Evolutionary conservation across 345 rosid species (phyloP).

Genomic region (Dipteronia sinensis): DNA sequence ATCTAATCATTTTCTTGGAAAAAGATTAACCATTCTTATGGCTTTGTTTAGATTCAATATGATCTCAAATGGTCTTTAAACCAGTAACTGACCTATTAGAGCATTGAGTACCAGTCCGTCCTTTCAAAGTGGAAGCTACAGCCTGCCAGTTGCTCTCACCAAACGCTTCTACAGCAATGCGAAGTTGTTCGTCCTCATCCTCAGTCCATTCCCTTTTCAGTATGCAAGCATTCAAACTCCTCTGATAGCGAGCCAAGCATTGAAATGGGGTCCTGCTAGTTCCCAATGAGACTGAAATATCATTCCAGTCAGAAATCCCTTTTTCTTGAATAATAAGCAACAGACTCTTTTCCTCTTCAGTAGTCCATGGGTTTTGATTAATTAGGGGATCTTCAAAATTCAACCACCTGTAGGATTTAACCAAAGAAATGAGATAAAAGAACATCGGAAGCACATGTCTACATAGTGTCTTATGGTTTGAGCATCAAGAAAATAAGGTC

Average conservation of each 20-base stretch:
- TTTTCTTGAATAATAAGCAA: slow-evolving; percentile 55
- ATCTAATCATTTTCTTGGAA: slow-evolving; percentile 5
- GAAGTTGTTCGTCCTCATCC: slow-evolving; percentile 87
- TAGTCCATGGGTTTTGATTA: slow-evolving; percentile 62
- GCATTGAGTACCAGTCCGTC: slow-evolving; percentile 87
- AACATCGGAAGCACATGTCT: background rate
- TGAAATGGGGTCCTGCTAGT: slow-evolving; percentile 87
- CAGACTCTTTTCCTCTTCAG: slow-evolving; percentile 71
- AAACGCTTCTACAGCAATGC: slow-evolving; percentile 60
- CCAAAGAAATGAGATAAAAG: slow-evolving; percentile 11
- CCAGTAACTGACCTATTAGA: slow-evolving; percentile 73
- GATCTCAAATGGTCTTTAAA: slow-evolving; percentile 5
- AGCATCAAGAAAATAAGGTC: background rate
- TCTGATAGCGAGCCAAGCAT: slow-evolving; percentile 80
- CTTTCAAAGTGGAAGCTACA: slow-evolving; percentile 69
- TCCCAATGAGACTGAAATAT: slow-evolving; percentile 64
- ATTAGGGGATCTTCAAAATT: slow-evolving; percentile 80
- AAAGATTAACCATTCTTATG: background rate
- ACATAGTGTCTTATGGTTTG: slow-evolving; percentile 9
- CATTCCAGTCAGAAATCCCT: slow-evolving; percentile 69
- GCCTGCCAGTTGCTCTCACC: slow-evolving; percentile 89
- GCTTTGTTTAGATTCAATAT: background rate
- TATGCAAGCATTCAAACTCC: slow-evolving; percentile 75
- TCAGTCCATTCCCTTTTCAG: slow-evolving; percentile 74
- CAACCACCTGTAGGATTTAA: slow-evolving; percentile 67